Evolutionary conservation across 805 yeast species (phyloP).

Genomic region (Nakazawaea laoshanensis): DNA sequence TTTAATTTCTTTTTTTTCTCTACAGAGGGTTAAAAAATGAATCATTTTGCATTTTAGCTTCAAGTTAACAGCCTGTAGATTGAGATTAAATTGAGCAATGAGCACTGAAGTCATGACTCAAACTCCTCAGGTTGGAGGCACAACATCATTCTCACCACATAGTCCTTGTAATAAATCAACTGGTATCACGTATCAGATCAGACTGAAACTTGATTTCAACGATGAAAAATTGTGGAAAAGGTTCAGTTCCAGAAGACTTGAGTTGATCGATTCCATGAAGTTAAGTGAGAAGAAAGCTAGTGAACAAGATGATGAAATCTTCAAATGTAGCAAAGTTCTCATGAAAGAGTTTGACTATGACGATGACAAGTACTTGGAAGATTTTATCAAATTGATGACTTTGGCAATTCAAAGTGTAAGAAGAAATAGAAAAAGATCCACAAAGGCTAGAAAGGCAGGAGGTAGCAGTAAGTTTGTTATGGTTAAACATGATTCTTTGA

Average conservation of each 20-base stretch:
- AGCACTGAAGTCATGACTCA: no score
- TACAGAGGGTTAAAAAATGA: no score
- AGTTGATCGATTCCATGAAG: constrained; percentile 70
- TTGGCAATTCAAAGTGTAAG: constrained; percentile 93
- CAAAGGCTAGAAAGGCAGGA: constrained; percentile 20
- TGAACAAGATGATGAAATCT: constrained; percentile 83
- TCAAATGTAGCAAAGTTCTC: constrained; percentile 67
- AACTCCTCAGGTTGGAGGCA: no score
- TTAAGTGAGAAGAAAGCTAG: constrained; percentile 67
- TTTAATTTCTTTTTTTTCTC: constrained; percentile 1
- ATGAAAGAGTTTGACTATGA: constrained; percentile 68
- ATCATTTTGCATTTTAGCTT: no score
- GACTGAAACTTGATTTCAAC: constrained; percentile 58
- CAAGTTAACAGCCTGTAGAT: no score
- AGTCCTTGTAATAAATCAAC: constrained; percentile 10
- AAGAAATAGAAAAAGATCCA: constrained; percentile 69
- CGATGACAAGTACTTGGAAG: constrained; percentile 41
- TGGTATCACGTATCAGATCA: constrained; percentile 50
- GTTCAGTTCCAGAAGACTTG: constrained; percentile 84
- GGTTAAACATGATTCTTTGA: constrained; percentile 4
- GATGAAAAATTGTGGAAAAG: constrained; percentile 85
- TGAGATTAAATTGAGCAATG: no score
- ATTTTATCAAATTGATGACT: constrained; percentile 83
- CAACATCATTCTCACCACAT: no score
- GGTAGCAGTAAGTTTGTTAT: constrained; percentile 4